Base-by-base conservation (phyloP, 208 protist species). In the Crithidia sp. region DNA sequence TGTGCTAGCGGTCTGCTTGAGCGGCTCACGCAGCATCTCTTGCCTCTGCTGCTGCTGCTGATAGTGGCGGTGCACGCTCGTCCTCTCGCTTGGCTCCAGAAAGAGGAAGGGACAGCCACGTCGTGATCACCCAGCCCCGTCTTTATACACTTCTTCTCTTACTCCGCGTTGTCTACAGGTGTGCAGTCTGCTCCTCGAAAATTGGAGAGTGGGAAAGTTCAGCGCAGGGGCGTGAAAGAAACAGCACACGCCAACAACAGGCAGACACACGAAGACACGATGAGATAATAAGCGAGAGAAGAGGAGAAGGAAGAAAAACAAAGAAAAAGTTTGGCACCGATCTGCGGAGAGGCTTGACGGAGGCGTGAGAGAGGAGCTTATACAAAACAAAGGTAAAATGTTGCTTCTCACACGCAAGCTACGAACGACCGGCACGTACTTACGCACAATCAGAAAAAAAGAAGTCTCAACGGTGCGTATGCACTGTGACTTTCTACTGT, bases 11-110 rank as follows among this genome's bases (percentile, higher is more conserved):
- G 53, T 49, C 40, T 16, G 65, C 0, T 52, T 61, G 9, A 70
- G 52, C 7, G 65, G 65, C 19, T 70, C 65, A 53, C 53, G 47
- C 54, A 70, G 59, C 53, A 61, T 70, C 41, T 73, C 28, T 73
- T 19, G 12, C 43, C 19, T 43, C 3, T 49, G n/a, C 12, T 28
- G 28, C 28, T 28, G 28, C 28, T 28, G 28, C 28, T 28, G 28
- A 1, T 28, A 28, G 28, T 28, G 28, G 28, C 28, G 28, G 28
- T 28, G 28, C 28, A 28, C 28, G 28, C 28, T 28, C 28, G 28
- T 28, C 28, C 28, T 28, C 28, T 28, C 28, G 28, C 28, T 28
- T 28, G 28, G 28, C 28, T 28, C 28, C 28, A 28, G 1, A 28
- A 28, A 28, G 28, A 28, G 28, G 28, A 1, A 28, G 28, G 28